Evolutionary conservation across 495 filamentous ascomycete genomes (phyloP), one percentile per base, ranked within the genome.

Genomic region (Geopyxis carbonaria): DNA sequence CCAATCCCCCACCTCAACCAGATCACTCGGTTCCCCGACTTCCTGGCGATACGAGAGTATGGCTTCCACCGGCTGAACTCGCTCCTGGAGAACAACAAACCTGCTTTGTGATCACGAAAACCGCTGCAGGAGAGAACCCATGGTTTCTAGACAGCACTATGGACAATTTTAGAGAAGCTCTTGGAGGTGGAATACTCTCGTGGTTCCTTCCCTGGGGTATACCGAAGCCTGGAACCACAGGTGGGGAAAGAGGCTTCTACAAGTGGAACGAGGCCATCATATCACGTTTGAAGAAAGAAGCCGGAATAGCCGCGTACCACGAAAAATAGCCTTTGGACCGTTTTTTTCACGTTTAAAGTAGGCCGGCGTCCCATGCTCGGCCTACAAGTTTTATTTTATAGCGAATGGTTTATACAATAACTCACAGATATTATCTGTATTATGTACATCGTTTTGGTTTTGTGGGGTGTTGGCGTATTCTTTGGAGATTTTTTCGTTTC

Each of bases 41-140:
- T 66, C 62, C 37, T 64, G 58, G 6, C 57, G 63, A 7, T 7
- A 7, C 52, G 54, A 9, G 53, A 45, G 25, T 46, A 38, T 22
- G 45, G 43, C 14, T 47, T 34, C 30, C 42, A n/a, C 37, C 38
- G 9, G n/a, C n/a, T n/a, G n/a, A n/a, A n/a, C n/a, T n/a, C n/a
- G 28, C 7, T 4, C 50, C 28, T 31, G 40, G 34, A 7, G 42
- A 45, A 38, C 31, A 31, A 35, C 34, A 41, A 32, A 49, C 25
- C 16, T 51, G 41, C 30, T 91, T 86, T 47, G 80, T 77, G 25
- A 74, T 92, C 28, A 68, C 87, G 4, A 66, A 66, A 42, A 86
- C 77, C 2, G 61, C 67, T 9, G 70, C 67, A 3, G 81, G 82
- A 14, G 75, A 83, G 31, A 87, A 89, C 45, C 81, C 80, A 0